phyloP scores from a whole-genome alignment of 1,284 basidiomycete species.

The Stygiomarasmius scandens region DNA sequence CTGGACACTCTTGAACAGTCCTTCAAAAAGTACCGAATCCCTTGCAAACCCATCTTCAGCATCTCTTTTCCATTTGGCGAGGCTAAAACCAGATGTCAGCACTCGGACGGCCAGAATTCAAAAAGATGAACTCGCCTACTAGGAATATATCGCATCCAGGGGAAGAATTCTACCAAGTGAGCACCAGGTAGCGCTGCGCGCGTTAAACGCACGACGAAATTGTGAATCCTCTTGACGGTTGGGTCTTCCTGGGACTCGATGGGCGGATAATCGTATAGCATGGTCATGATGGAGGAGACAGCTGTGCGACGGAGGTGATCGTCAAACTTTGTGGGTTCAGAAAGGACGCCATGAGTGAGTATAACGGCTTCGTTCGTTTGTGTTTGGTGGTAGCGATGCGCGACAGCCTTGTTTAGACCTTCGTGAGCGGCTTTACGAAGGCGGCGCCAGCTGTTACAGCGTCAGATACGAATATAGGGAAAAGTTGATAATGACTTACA shows the following conservation, averaged over 20 bases:
- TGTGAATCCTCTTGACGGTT: constrained; percentile 1
- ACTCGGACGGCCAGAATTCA: too few relatives aligned
- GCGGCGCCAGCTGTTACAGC: constrained; percentile 34
- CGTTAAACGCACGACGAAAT: neutral
- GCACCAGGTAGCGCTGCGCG: neutral
- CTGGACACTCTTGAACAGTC: constrained; percentile 17
- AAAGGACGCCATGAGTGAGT: neutral
- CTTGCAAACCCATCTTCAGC: constrained; percentile 13
- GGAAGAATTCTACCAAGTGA: constrained; percentile 11
- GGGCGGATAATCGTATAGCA: constrained; percentile 4
- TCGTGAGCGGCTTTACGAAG: constrained; percentile 31
- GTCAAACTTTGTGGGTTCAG: neutral
- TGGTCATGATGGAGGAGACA: constrained; percentile 2
- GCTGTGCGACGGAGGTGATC: constrained; percentile 2
- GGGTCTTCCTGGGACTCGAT: neutral
- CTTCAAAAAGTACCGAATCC: constrained; percentile 21
- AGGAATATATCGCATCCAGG: constrained; percentile 10
- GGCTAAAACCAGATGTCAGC: neutral
- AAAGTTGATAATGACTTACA: neutral
- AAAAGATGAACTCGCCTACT: neutral
- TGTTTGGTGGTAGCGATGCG: constrained; percentile 1
- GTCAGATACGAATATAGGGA: neutral
- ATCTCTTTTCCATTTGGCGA: constrained; percentile 22
- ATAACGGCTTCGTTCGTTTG: constrained; percentile 6
- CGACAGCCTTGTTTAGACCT: constrained; percentile 43